Percentiles rank a stretch among this genome's conserved stretches.
These are phyloP conservation scores for Handroanthus guayacan DNA, from an alignment of 257 asterid genomes.

Conservation along the genomic window DNA sequence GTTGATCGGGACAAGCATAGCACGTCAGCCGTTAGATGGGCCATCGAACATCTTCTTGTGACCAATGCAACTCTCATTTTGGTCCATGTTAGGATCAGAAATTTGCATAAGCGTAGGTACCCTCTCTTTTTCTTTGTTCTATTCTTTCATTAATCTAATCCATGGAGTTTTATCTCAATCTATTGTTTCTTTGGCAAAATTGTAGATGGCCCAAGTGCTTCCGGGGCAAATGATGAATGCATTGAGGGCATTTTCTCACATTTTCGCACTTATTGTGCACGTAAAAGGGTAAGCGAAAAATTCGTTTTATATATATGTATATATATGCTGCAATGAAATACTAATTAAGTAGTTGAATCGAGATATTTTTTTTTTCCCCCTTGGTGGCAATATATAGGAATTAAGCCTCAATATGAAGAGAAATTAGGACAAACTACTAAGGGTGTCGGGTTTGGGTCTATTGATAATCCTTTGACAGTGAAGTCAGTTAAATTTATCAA, in stretches of 20 bases:
- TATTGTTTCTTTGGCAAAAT: not conserved
- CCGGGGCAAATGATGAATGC: conserved; percentile 41
- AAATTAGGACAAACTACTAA: no score
- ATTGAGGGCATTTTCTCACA: conserved; percentile 46
- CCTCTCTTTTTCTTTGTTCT: conserved; percentile 8
- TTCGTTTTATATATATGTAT: no score
- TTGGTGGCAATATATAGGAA: no score
- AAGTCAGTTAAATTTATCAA: no score
- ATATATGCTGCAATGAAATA: no score
- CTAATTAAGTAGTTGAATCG: no score
- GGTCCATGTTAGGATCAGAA: conserved; percentile 62
- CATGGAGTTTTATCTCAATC: not conserved
- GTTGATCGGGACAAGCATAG: conserved; percentile 66
- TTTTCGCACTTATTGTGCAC: conserved; percentile 54
- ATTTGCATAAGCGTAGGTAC: conserved; percentile 49
- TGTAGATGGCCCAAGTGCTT: conserved; percentile 35
- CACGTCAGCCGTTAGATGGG: conserved; percentile 65
- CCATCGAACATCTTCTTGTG: conserved; percentile 59
- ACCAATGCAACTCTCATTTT: conserved; percentile 45
- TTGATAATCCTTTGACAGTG: no score
- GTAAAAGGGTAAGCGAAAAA: conserved; percentile 52
- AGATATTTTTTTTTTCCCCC: no score
- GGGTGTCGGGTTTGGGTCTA: no score
- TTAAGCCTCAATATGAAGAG: no score
- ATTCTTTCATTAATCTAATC: no score